phyloP scores from a whole-genome alignment of 768 basidiomycete species.

The Boletus rex-veris region DNA sequence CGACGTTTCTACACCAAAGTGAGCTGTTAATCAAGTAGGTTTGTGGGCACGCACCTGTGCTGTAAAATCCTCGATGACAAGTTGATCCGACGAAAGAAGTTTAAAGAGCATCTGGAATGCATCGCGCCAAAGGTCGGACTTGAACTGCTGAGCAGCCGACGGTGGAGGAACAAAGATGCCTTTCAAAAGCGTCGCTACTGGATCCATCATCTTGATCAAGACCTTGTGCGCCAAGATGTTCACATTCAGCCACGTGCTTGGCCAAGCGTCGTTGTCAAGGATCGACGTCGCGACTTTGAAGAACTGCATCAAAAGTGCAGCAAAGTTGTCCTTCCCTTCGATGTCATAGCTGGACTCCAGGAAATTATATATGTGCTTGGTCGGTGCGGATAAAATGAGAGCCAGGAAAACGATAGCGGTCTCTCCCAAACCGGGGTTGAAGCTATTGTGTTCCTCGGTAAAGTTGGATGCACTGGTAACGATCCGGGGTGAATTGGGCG shows the following conservation, averaged over 20 bases:
- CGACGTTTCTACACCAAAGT: conserved; percentile 69
- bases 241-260: conserved; percentile 87
- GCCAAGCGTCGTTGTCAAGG: conserved; percentile 84
- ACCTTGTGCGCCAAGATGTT: conserved; percentile 86
- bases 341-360: conserved; percentile 81
- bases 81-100: conserved; percentile 83
- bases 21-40: conserved; percentile 3
- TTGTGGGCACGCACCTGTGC: conserved; percentile 61
- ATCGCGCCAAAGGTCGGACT: conserved; percentile 75
- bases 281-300: conserved; percentile 82
- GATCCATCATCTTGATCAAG: conserved; percentile 83
- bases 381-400: conserved; percentile 75
- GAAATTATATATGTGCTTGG: conserved; percentile 72
- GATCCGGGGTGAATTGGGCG: conserved; percentile 53
- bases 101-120: conserved; percentile 80
- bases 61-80: conserved; percentile 92
- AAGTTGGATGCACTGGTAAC: conserved; percentile 39
- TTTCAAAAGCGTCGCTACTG: conserved; percentile 72
- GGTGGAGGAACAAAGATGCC: conserved; percentile 75
- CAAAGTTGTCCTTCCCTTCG: conserved; percentile 80
- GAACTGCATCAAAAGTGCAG: conserved; percentile 65
- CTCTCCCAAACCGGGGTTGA: conserved; percentile 81
- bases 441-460: conserved; percentile 48
- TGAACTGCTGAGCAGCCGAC: conserved; percentile 62
- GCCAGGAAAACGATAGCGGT: conserved; percentile 81